Conservation (phyloP, 495 filamentous ascomycete genomes). For the Penicillium antarcticum region DNA sequence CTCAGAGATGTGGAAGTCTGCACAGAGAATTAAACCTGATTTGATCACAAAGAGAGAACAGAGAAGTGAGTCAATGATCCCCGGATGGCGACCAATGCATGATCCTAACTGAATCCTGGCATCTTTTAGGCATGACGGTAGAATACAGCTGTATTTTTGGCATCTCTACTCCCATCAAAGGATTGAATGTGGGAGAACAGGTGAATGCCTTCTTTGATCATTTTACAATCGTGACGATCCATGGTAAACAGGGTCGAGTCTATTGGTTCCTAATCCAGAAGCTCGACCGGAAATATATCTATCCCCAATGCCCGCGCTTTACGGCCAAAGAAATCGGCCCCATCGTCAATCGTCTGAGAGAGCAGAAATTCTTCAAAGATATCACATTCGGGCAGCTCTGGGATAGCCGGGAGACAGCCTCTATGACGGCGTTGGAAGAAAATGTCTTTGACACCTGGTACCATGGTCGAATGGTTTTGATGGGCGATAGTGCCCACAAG, state of each 20-base stretch:
- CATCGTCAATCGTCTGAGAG: conserved; percentile 1
- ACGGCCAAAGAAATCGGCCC: conserved; percentile 11
- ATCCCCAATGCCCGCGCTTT: conserved; percentile 34
- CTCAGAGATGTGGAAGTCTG: conserved; percentile 30
- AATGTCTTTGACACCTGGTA: conserved; percentile 19
- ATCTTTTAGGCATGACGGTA: conserved; percentile 14
- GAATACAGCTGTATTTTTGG: conserved; percentile 24
- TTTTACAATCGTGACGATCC: conserved; percentile 13
- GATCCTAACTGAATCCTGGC: conserved; percentile 5
- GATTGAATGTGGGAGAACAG: conserved; percentile 13
- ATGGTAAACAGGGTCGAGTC: conserved; percentile 13
- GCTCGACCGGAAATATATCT: conserved; percentile 32
- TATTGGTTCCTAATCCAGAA: conserved; percentile 38
- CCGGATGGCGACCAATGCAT: not conserved
- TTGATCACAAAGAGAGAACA: conserved; percentile 14
- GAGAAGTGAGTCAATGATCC: conserved; percentile 10
- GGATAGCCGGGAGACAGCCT: conserved; percentile 11
- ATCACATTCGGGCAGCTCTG: conserved; percentile 19
- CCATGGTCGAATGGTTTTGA: conserved; percentile 17
- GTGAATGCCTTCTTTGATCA: conserved; percentile 12
- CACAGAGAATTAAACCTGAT: conserved; percentile 22
- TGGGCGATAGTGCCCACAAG: conserved; percentile 31
- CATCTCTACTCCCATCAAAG: conserved; percentile 14
- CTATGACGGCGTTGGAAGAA: conserved; percentile 25
- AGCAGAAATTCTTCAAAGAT: conserved; percentile 12